Percentiles rank a stretch among this genome's conserved stretches.
Evolutionary conservation across 495 filamentous ascomycete species (phyloP).

Genomic region (Jackrogersella minutella): DNA sequence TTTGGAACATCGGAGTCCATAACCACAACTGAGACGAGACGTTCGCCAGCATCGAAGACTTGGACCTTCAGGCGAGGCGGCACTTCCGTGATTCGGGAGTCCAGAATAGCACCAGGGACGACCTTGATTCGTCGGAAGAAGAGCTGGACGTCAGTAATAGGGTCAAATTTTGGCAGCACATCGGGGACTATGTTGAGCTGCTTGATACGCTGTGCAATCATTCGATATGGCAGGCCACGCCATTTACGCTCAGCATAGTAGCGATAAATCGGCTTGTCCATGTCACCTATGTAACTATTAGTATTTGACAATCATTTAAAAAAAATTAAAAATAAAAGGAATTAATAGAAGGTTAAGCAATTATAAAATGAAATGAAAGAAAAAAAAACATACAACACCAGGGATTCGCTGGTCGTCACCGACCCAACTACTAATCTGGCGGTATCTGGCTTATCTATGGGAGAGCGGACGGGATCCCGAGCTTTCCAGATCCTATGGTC

Average conservation of each 20-base stretch:
- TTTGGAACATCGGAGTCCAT: slow-evolving; percentile 92
- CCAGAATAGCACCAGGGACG: slow-evolving; percentile 79
- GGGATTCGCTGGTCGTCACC: slow-evolving; percentile 59
- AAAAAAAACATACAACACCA: slow-evolving; percentile 56
- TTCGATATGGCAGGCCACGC: slow-evolving; percentile 71
- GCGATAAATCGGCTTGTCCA: slow-evolving; percentile 97
- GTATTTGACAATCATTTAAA: slow-evolving; percentile 16
- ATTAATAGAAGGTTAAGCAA: not conserved
- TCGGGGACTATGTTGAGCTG: slow-evolving; percentile 94
- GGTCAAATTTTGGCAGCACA: slow-evolving; percentile 84
- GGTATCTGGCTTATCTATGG: slow-evolving; percentile 53
- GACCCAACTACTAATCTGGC: slow-evolving; percentile 58
- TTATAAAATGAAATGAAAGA: slow-evolving; percentile 18
- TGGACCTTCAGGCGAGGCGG: slow-evolving; percentile 82
- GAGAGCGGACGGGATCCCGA: slow-evolving; percentile 62
- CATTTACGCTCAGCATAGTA: slow-evolving; percentile 87
- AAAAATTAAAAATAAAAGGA: not conserved
- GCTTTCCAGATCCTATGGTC: slow-evolving; percentile 56
- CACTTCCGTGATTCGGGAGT: slow-evolving; percentile 70
- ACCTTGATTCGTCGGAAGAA: slow-evolving; percentile 74
- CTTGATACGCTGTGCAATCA: slow-evolving; percentile 85
- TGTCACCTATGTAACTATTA: slow-evolving; percentile 70
- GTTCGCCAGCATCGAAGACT: slow-evolving; percentile 79
- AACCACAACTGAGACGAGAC: slow-evolving; percentile 82
- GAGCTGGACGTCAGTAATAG: slow-evolving; percentile 77